Base-by-base conservation (phyloP, 2,329 filamentous ascomycete species). In the Teratosphaeria pseudoeucalypti region DNA sequence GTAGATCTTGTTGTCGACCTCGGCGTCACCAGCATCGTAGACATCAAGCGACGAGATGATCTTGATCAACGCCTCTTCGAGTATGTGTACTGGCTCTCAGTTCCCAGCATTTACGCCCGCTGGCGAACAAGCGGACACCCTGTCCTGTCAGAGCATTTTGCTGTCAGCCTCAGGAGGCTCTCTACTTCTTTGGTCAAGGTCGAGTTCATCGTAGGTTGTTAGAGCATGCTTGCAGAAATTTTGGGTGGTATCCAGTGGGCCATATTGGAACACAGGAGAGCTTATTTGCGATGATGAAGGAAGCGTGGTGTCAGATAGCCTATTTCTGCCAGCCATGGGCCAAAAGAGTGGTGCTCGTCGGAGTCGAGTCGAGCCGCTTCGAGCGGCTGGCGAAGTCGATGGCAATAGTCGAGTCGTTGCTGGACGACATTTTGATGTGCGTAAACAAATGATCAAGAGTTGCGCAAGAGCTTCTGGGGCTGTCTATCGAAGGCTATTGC, bases 71-170 rank as follows among this genome's bases (percentile, higher is more conserved):
- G 58, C 58, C n/a, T 47, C 58, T 19, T 47, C 49, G 27, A 57
- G 29, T 32, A 47, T 57, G 19, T 32, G 29, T 0, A 60, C 55
- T 6, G 58, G 14, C 26, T 58, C 49, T 0, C 55, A 27, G 29
- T 58, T 58, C 10, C 59, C 59, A 29, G 54, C 56, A 32, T 60
- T 55, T 6, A 60, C 59, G 29, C 58, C 59, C 47, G 58, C 58
- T 10, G 59, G 59, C 12, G 52, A 55, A 56, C 59, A 57, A 19
- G 57, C 59, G 34, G 55, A 57, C 34, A 60, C 37, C 32, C 56
- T 43, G n/a, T n/a, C n/a, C n/a, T n/a, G n/a, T n/a, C n/a, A n/a
- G n/a, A n/a, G n/a, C 58, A 55, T 34, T 34, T 54, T 14, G 49
- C 55, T 12, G 58, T 32, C 2, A 57, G 27, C 39, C 14, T 1